Evolutionary conservation across 805 yeast genomes (phyloP).

Genomic region (Candida tallmaniae): DNA sequence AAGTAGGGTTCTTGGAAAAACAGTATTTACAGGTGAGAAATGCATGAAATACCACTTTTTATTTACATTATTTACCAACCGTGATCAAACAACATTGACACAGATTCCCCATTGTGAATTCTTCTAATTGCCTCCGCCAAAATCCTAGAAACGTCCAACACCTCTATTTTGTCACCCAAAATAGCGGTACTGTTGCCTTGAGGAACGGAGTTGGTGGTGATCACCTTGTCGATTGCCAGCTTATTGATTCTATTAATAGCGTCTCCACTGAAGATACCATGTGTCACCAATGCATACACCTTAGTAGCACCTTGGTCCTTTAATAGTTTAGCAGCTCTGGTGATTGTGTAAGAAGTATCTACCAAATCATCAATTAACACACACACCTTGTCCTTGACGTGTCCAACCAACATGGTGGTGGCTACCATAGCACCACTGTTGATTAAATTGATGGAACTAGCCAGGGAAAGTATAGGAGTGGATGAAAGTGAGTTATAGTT

Average conservation of each 20-base stretch:
- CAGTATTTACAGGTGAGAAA: too few species aligned
- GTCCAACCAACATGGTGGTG: conserved; percentile 95
- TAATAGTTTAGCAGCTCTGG: conserved; percentile 85
- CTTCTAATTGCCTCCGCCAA: conserved; percentile 95
- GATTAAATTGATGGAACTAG: conserved; percentile 15
- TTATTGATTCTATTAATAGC: conserved; percentile 67
- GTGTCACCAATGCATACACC: conserved; percentile 86
- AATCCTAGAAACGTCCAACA: conserved; percentile 81
- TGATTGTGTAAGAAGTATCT: conserved; percentile 89
- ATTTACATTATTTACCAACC: too few species aligned
- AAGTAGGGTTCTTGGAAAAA: too few species aligned
- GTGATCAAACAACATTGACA: conserved; percentile 87
- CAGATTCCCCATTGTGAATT: conserved; percentile 95
- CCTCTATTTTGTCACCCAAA: conserved; percentile 56
- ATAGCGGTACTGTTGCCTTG: conserved; percentile 55
- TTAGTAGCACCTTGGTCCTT: conserved; percentile 90
- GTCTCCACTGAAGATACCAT: conserved; percentile 90
- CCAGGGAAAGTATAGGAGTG: conserved; percentile 12
- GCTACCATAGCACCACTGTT: conserved; percentile 44
- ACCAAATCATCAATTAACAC: conserved; percentile 91
- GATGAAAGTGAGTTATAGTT: conserved; percentile 10
- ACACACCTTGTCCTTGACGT: conserved; percentile 80
- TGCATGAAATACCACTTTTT: too few species aligned
- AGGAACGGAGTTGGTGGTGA: conserved; percentile 90
- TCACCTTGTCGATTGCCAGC: conserved; percentile 73